These are phyloP conservation scores for Monosporozyma aerobia DNA, from an alignment of 805 yeast species.

Conservation along the genomic window DNA sequence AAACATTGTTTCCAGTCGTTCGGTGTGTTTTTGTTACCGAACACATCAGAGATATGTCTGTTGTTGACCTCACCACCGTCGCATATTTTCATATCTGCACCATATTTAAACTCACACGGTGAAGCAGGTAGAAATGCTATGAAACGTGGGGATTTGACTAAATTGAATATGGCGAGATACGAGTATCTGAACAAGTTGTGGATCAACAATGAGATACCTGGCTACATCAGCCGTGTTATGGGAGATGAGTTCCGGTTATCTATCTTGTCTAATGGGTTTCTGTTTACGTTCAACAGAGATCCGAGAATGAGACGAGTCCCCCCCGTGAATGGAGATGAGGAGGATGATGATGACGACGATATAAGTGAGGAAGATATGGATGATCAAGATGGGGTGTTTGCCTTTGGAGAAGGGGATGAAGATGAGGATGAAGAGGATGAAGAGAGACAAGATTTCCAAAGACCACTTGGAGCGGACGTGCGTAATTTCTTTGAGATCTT, in stretches of 20 bases:
- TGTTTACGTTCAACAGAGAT: conserved; percentile 21
- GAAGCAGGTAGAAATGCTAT: conserved; percentile 53
- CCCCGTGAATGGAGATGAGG: conserved; percentile 7
- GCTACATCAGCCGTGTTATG: conserved; percentile 35
- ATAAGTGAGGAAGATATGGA: conserved; percentile 19
- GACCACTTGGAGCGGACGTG: conserved; percentile 8
- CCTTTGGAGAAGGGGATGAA: conserved; percentile 12
- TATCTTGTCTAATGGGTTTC: conserved; percentile 20
- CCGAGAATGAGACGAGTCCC: conserved; percentile 17
- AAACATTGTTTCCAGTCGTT: conserved; percentile 27
- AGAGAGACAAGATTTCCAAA: not conserved
- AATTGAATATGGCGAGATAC: conserved; percentile 45
- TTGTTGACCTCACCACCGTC: conserved; percentile 28
- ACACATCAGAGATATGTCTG: conserved; percentile 27
- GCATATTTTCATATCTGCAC: conserved; percentile 41
- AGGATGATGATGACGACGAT: conserved; percentile 11
- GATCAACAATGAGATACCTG: conserved; percentile 50
- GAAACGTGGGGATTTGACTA: conserved; percentile 48
- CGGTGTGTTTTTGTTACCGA: conserved; percentile 32
- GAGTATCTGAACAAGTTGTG: conserved; percentile 48
- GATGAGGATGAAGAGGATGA: conserved; percentile 1
- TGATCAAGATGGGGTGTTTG: conserved; percentile 12
- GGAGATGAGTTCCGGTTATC: conserved; percentile 29
- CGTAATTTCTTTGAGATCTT: conserved; percentile 21
- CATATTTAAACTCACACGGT: conserved; percentile 68